Conservation (phyloP, 2,329 filamentous ascomycete genomes). For the Paracoccidioides lutzii region DNA sequence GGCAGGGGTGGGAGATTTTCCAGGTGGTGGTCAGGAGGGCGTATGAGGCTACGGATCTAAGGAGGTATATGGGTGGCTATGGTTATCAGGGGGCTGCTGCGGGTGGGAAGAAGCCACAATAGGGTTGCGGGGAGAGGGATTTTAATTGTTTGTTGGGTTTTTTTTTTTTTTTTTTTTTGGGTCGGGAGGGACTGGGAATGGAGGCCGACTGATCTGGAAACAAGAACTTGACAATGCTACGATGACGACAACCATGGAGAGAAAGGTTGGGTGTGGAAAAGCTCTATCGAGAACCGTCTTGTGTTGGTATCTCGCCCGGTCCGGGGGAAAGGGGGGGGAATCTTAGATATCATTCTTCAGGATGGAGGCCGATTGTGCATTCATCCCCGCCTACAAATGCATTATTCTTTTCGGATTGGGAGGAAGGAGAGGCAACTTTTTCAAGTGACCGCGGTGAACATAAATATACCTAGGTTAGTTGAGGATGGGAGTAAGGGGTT, state of each 20-base stretch:
- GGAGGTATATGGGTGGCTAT: conserved; percentile 52
- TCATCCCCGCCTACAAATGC: no score
- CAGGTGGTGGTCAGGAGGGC: conserved; percentile 63
- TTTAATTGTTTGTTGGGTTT: not conserved
- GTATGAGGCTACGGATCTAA: conserved; percentile 65
- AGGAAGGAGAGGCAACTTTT: no score
- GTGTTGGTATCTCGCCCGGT: no score
- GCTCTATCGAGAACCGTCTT: no score
- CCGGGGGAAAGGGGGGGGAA: no score
- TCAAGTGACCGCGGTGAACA: not conserved
- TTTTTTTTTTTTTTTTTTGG: not conserved
- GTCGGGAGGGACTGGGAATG: not conserved
- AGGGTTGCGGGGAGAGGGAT: conserved; percentile 11
- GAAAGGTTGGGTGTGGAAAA: no score
- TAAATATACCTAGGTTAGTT: not conserved
- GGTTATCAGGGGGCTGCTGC: conserved; percentile 24
- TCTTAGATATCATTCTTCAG: no score
- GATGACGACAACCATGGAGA: no score
- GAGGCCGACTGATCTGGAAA: not conserved
- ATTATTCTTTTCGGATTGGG: no score
- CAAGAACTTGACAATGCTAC: no score
- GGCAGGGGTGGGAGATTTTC: conserved; percentile 66
- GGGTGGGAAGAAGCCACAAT: conserved; percentile 37
- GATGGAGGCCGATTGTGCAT: no score
- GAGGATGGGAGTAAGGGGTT: no score